Conservation (phyloP, 768 basidiomycete species). For the Macrolepiota albuminosa region DNA sequence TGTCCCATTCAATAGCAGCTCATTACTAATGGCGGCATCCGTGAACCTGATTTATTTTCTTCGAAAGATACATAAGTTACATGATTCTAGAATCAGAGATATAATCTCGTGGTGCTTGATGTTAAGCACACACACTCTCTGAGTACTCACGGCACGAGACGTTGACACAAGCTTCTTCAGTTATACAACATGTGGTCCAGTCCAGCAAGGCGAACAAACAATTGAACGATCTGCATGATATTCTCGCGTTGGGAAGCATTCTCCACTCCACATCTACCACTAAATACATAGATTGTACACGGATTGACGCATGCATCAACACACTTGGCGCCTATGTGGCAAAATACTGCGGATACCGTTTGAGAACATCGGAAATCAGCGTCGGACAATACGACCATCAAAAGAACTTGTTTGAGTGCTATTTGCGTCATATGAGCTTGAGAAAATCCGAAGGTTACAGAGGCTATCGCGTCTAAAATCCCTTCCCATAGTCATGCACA, state of each 20-base stretch:
- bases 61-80: background rate
- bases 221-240: background rate
- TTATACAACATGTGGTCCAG: background rate
- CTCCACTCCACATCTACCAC: background rate
- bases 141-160: background rate
- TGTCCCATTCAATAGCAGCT: background rate
- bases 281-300: background rate
- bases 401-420: background rate
- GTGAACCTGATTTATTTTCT: background rate
- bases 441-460: background rate
- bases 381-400: background rate
- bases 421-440: background rate
- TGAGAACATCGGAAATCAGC: background rate
- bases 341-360: background rate
- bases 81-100: background rate
- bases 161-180: background rate
- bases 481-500: constrained; percentile 51
- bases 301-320: background rate
- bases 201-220: background rate
- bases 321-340: background rate
- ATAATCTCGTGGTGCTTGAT: background rate
- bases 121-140: no score
- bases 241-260: background rate
- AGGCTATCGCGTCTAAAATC: constrained; percentile 26
- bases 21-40: background rate